These are phyloP conservation scores for Alternaria rosae DNA, from an alignment of 2,329 filamentous ascomycete genomes.

Conservation along the genomic window DNA sequence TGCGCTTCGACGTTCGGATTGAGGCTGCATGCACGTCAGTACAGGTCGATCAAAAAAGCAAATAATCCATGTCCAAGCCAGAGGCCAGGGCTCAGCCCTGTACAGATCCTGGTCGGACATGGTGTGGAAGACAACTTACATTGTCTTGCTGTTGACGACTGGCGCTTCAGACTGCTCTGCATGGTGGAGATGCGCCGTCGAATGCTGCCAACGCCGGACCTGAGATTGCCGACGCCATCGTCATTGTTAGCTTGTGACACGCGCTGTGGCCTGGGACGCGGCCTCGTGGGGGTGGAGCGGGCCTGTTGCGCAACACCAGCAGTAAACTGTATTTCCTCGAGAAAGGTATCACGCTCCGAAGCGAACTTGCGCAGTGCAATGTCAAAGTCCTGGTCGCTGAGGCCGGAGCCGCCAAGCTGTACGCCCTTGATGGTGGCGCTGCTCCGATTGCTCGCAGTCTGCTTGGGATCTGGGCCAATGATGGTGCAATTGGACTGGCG, in stretches of 20 bases:
- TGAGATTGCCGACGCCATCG: slow-evolving; percentile 62
- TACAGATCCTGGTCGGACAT: background rate
- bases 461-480: slow-evolving; percentile 53
- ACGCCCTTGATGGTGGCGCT: slow-evolving; percentile 67
- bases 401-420: slow-evolving; percentile 50
- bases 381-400: slow-evolving; percentile 89
- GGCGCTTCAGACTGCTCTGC: slow-evolving; percentile 85
- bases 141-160: slow-evolving; percentile 77
- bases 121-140: slow-evolving; percentile 60
- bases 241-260: slow-evolving; percentile 64
- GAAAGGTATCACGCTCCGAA: slow-evolving; percentile 89
- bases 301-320: slow-evolving; percentile 70
- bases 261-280: slow-evolving; percentile 81
- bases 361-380: slow-evolving; percentile 93
- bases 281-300: slow-evolving; percentile 64
- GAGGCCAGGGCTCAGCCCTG: background rate
- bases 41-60: slow-evolving; percentile 28
- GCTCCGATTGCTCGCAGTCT: slow-evolving; percentile 68
- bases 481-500: slow-evolving; percentile 62
- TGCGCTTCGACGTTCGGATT: slow-evolving; percentile 80
- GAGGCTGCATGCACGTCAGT: slow-evolving; percentile 58
- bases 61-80: slow-evolving; percentile 22
- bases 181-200: slow-evolving; percentile 94
- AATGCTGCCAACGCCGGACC: slow-evolving; percentile 80
- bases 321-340: slow-evolving; percentile 89